Percentiles rank a stretch among this genome's conserved stretches.
Evolutionary conservation across 495 filamentous ascomycete genomes (phyloP).

Genomic region (Penicillium paxilli): DNA sequence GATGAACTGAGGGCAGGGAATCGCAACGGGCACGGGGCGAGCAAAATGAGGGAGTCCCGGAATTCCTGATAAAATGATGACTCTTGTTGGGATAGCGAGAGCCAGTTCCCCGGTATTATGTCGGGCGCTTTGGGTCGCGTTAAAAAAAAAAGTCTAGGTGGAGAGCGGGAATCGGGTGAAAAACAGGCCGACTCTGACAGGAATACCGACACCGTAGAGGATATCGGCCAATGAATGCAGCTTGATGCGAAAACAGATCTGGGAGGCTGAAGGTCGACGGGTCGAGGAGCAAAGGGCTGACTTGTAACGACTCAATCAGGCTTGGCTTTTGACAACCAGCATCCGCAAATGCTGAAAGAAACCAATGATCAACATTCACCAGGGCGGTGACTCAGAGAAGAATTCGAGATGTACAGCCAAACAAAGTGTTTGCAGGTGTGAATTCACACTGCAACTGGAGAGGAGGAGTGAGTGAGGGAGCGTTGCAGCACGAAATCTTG

Average conservation of each 20-base stretch:
- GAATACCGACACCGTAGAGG: neutral
- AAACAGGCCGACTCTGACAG: constrained; percentile 9
- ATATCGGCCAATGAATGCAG: neutral
- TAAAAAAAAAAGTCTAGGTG: constrained; percentile 17
- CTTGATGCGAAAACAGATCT: neutral
- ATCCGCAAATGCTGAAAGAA: constrained; percentile 7
- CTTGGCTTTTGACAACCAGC: constrained; percentile 3
- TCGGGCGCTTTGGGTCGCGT: constrained; percentile 12
- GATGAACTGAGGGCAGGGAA: too few relatives aligned
- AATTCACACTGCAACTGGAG: neutral
- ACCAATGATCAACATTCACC: constrained; percentile 9
- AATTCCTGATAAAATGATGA: neutral
- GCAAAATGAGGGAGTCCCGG: neutral
- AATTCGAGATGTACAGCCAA: neutral
- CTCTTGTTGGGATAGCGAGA: neutral
- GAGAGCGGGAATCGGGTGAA: constrained; percentile 11
- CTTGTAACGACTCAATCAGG: neutral
- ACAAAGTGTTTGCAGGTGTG: neutral
- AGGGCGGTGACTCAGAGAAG: constrained; percentile 19
- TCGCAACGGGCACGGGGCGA: neutral
- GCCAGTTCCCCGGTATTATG: constrained; percentile 2
- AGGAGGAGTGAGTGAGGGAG: neutral
- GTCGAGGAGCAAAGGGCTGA: neutral
- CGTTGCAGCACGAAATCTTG: constrained; percentile 12
- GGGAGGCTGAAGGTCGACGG: neutral